phyloP scores from a whole-genome alignment of 192 early-diverging fungal genomes.

The Gaertneriomyces semiglobifer region DNA sequence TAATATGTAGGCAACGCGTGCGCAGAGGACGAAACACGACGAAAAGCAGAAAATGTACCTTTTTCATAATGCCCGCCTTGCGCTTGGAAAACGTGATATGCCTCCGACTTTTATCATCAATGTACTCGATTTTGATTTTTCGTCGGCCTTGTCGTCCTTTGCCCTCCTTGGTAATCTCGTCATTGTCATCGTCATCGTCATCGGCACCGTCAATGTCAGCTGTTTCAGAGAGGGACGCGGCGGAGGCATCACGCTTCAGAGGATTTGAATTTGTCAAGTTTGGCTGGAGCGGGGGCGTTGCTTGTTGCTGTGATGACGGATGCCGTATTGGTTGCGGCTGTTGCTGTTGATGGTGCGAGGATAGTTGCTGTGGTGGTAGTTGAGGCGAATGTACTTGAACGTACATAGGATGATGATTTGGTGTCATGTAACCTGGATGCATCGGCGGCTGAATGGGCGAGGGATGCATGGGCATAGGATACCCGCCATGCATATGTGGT shows the following conservation, averaged over 20 bases:
- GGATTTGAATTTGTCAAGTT: neutral
- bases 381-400: neutral
- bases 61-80: conserved; percentile 98
- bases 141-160: conserved; percentile 76
- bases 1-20: neutral
- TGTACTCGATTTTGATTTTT: conserved; percentile 96
- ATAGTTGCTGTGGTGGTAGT: neutral
- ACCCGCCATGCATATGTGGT: too few species aligned
- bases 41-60: conserved; percentile 47
- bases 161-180: conserved; percentile 56
- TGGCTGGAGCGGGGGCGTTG: neutral
- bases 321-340: neutral
- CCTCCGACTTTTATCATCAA: conserved; percentile 86
- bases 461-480: too few species aligned
- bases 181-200: conserved; percentile 45
- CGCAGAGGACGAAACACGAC: neutral
- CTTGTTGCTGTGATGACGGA: neutral
- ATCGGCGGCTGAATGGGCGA: neutral
- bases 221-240: neutral
- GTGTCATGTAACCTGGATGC: neutral
- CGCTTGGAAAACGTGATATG: conserved; percentile 95
- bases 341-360: conserved; percentile 14
- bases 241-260: conserved; percentile 12
- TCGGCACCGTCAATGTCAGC: conserved; percentile 1
- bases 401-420: neutral